phyloP scores from a whole-genome alignment of 441 rosid genomes.

The Adansonia rubrostipa region DNA sequence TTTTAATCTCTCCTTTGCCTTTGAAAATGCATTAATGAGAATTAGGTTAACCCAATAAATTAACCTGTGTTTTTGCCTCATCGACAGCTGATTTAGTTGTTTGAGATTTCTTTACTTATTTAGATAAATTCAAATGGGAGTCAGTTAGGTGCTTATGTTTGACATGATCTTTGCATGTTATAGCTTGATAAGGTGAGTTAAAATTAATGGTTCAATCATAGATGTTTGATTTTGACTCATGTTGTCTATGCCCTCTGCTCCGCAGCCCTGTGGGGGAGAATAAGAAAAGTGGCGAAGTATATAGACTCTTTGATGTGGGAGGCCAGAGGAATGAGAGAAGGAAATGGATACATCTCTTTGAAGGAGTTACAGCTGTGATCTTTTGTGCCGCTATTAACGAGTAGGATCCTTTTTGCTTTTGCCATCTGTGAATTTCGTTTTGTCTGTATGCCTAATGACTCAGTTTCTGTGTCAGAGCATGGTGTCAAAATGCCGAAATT shows the following conservation, averaged over 20 bases:
- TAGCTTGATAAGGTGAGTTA: constrained; percentile 14
- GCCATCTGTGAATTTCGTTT: not conserved
- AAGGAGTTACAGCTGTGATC: constrained; percentile 96
- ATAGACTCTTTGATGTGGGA: constrained; percentile 95
- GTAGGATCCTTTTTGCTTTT: constrained; percentile 53
- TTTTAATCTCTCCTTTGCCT: not conserved
- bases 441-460: not conserved
- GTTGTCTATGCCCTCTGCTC: constrained; percentile 34
- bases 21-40: constrained; percentile 14
- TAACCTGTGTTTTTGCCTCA: not conserved
- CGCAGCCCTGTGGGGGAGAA: constrained; percentile 95
- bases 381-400: constrained; percentile 98
- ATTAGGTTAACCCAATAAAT: not conserved
- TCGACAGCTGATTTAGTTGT: constrained; percentile 7
- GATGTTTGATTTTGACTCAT: constrained; percentile 11
- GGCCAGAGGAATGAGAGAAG: constrained; percentile 98
- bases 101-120: constrained; percentile 8
- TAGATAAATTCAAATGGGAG: constrained; percentile 5
- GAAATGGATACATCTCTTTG: constrained; percentile 99
- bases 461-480: not conserved
- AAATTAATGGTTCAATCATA: not conserved
- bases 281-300: constrained; percentile 97
- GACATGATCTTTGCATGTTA: constrained; percentile 6
- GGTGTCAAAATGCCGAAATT: not conserved
- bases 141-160: not conserved